Evolutionary conservation across 2,329 filamentous ascomycete genomes (phyloP).

Genomic region (Cladobotryum mycophilum): DNA sequence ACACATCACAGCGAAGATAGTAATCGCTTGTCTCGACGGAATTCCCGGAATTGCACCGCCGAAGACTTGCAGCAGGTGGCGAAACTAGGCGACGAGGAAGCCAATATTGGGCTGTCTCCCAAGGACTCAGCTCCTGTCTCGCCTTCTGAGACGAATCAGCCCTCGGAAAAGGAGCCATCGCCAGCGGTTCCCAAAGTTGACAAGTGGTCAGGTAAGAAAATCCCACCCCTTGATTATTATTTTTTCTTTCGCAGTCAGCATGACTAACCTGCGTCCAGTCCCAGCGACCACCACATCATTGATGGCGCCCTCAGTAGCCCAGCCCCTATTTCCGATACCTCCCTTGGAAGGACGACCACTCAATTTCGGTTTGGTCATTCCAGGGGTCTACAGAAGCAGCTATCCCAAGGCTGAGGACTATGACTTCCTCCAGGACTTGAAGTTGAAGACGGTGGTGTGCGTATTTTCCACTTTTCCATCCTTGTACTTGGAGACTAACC

Average conservation of each 20-base stretch:
- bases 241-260: neutral
- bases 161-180: neutral
- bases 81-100: neutral
- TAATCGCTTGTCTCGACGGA: constrained; percentile 23
- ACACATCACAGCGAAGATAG: constrained; percentile 13
- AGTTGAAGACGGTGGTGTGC: constrained; percentile 74
- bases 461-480: neutral
- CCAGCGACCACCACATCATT: neutral
- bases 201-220: neutral
- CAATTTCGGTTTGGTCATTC: constrained; percentile 72
- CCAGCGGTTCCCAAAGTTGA: neutral
- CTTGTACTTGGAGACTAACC: neutral
- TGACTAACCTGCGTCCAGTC: neutral
- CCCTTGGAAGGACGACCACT: constrained; percentile 38
- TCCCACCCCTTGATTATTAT: too few species aligned
- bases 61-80: constrained; percentile 19
- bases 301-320: constrained; percentile 2
- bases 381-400: constrained; percentile 73
- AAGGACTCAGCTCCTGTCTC: neutral
- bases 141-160: neutral
- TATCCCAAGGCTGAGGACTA: constrained; percentile 70
- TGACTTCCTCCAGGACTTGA: constrained; percentile 58
- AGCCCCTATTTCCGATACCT: constrained; percentile 14
- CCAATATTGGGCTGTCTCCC: neutral
- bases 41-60: constrained; percentile 23